Evolutionary conservation across 2,329 filamentous ascomycete species (phyloP).

Genomic region (Leptographium radiaticola): DNA sequence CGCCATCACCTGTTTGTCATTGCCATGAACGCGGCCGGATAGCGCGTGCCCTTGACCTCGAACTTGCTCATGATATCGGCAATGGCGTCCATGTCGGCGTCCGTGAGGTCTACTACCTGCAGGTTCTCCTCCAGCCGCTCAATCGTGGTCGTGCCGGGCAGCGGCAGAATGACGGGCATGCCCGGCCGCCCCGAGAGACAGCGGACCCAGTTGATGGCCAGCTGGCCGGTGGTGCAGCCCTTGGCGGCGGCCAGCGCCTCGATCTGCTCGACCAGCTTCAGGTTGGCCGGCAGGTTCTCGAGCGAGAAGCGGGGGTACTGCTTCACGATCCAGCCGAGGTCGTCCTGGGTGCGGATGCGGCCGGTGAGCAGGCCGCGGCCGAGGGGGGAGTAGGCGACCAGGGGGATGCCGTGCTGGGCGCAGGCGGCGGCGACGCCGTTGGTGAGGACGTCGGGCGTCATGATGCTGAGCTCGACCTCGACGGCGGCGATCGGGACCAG

Average conservation of each 20-base stretch:
- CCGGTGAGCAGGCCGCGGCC: slow-evolving; percentile 37
- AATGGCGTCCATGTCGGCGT: slow-evolving; percentile 24
- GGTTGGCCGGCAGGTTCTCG: slow-evolving; percentile 38
- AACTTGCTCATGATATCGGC: slow-evolving; percentile 13
- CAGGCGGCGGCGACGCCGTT: slow-evolving; percentile 38
- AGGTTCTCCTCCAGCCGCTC: slow-evolving; percentile 34
- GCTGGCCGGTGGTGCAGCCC: slow-evolving; percentile 32
- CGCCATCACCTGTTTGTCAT: too few relatives aligned
- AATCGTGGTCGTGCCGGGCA: slow-evolving; percentile 23
- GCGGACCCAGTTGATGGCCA: slow-evolving; percentile 44
- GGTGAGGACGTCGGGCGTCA: slow-evolving; percentile 30
- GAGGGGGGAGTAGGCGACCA: slow-evolving; percentile 30
- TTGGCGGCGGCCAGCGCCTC: slow-evolving; percentile 32
- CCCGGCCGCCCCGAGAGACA: slow-evolving; percentile 21
- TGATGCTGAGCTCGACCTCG: slow-evolving; percentile 42
- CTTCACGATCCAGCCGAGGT: slow-evolving; percentile 26
- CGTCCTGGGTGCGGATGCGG: slow-evolving; percentile 23
- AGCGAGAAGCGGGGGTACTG: slow-evolving; percentile 31
- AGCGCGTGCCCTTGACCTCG: slow-evolving; percentile 8
- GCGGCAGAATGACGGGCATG: slow-evolving; percentile 38
- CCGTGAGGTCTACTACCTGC: slow-evolving; percentile 21
- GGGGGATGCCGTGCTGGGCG: slow-evolving; percentile 38
- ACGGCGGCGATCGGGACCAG: slow-evolving; percentile 29
- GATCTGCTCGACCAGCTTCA: slow-evolving; percentile 33
- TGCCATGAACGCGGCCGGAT: not conserved